These are phyloP conservation scores for Coemansia sp. DNA, from an alignment of 192 early-diverging fungal species.

Conservation along the genomic window DNA sequence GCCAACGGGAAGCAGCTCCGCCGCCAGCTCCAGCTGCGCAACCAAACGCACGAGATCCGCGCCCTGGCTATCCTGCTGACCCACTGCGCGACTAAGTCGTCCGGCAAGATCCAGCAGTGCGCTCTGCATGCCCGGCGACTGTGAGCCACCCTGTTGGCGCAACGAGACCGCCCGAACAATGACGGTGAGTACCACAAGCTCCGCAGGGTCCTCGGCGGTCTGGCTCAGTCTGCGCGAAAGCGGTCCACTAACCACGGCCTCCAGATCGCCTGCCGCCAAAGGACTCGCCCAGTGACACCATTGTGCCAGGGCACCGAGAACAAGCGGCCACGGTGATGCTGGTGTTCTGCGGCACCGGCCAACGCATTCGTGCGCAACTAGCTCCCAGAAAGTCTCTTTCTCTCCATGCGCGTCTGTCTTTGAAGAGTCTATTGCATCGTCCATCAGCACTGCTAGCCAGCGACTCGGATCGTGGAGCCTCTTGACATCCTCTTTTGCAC, in stretches of 20 bases:
- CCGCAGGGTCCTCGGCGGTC: neutral
- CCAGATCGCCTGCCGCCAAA: conserved; percentile 16
- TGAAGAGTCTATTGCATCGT: neutral
- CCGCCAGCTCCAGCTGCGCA: conserved; percentile 33
- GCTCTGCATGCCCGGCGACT: conserved; percentile 37
- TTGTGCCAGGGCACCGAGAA: conserved; percentile 24
- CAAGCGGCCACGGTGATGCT: conserved; percentile 29
- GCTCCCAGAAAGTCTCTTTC: conserved; percentile 15
- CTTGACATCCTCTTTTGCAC: neutral
- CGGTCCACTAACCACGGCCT: conserved; percentile 21
- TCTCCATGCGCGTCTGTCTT: neutral
- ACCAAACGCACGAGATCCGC: conserved; percentile 4
- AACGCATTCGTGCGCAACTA: neutral
- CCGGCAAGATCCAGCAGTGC: conserved; percentile 24
- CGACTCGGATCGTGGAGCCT: conserved; percentile 23
- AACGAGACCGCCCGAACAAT: conserved; percentile 27
- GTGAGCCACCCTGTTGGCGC: conserved; percentile 20
- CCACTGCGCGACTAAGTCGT: conserved; percentile 2
- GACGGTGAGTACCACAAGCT: neutral
- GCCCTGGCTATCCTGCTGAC: neutral
- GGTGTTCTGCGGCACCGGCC: neutral
- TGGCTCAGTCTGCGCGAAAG: conserved; percentile 23
- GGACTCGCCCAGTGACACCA: conserved; percentile 44
- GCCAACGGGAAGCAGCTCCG: conserved; percentile 33
- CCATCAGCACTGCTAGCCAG: conserved; percentile 24